Evolutionary conservation across 768 basidiomycete species (phyloP).

Genomic region (Ramaria sp.): DNA sequence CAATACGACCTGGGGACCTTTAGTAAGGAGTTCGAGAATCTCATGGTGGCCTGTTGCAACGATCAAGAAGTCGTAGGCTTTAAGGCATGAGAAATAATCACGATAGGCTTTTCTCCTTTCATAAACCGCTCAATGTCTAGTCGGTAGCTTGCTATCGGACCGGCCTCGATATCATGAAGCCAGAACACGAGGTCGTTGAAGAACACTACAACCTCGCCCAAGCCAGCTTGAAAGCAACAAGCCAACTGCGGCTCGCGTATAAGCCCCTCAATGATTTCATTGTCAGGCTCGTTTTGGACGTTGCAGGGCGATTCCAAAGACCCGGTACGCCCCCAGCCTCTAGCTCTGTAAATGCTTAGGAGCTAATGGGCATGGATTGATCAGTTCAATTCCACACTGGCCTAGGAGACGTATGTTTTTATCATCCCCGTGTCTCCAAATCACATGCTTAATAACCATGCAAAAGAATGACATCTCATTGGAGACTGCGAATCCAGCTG

Average conservation of each 20-base stretch:
- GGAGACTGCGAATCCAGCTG: conserved; percentile 46
- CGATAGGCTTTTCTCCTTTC: neutral
- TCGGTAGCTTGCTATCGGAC: conserved; percentile 72
- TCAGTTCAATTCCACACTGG: conserved; percentile 82
- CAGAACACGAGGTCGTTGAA: neutral
- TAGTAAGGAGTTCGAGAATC: conserved; percentile 20
- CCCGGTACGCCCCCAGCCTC: conserved; percentile 37
- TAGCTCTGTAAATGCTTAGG: too few relatives aligned
- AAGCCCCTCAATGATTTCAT: conserved; percentile 60
- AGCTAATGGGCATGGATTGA: too few relatives aligned
- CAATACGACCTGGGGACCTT: neutral
- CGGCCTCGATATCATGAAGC: conserved; percentile 45
- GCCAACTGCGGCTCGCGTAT: conserved; percentile 41
- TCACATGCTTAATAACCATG: neutral
- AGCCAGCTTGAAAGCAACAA: conserved; percentile 24
- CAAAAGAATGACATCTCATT: conserved; percentile 49
- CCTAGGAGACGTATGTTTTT: conserved; percentile 41
- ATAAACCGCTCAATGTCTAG: neutral
- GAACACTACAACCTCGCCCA: conserved; percentile 20
- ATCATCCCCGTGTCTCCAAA: neutral
- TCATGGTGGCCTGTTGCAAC: conserved; percentile 27
- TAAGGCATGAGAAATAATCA: conserved; percentile 27
- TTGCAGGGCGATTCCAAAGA: conserved; percentile 42
- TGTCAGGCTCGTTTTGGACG: conserved; percentile 41
- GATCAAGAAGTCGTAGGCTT: conserved; percentile 50